Conservation (phyloP, 441 rosid genomes). For the Macaranga tanarius region DNA sequence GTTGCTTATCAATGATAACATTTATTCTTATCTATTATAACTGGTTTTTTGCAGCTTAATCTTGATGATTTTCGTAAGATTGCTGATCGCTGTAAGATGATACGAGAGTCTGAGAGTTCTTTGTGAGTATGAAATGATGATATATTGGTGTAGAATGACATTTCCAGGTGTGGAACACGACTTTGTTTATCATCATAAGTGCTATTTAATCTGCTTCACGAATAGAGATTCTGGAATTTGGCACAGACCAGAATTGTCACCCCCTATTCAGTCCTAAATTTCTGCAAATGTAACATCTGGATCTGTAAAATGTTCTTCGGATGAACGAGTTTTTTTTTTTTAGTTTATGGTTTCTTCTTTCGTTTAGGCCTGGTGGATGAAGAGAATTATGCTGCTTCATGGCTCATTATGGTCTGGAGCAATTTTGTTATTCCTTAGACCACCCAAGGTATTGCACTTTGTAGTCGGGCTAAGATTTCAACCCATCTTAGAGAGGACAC, state of each 20-base stretch:
- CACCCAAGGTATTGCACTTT: neutral
- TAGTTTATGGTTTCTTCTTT: neutral
- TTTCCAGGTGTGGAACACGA: neutral
- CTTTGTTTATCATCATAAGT: no score
- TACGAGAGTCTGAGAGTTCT: slow-evolving; percentile 34
- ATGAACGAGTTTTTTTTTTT: neutral
- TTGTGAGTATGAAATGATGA: slow-evolving; percentile 13
- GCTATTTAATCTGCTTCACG: neutral
- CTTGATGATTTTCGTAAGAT: slow-evolving; percentile 70
- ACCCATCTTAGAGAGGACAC: neutral
- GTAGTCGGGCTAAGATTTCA: neutral
- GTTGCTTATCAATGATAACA: neutral
- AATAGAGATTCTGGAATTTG: neutral
- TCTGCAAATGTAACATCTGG: neutral
- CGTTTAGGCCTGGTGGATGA: neutral
- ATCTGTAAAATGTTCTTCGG: neutral
- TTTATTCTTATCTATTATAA: neutral
- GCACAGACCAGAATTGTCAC: neutral
- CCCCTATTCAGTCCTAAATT: neutral
- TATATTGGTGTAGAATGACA: neutral
- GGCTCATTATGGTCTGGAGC: neutral
- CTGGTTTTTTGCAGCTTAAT: slow-evolving; percentile 50
- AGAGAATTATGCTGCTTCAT: neutral
- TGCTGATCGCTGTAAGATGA: slow-evolving; percentile 64
- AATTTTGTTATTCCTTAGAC: neutral